These are phyloP conservation scores for Candida freyschussii DNA, from an alignment of 1,139 yeast genomes.

Conservation along the genomic window DNA sequence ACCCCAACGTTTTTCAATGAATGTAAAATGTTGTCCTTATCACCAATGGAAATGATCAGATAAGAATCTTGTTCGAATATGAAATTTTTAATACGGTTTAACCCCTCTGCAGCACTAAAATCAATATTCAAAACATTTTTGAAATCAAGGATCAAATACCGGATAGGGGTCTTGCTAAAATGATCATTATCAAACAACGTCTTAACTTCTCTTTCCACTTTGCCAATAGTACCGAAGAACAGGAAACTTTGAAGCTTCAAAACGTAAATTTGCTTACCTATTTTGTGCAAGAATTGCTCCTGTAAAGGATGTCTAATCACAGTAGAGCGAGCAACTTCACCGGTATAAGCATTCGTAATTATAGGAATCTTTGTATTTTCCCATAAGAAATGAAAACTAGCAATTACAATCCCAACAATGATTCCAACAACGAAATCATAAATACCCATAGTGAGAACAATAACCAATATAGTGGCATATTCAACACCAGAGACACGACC, in stretches of 20 bases:
- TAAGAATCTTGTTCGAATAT: slow-evolving; percentile 66
- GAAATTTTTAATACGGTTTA: slow-evolving; percentile 78
- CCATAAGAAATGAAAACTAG: slow-evolving; percentile 87
- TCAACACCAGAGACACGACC: slow-evolving; percentile 74
- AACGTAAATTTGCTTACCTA: slow-evolving; percentile 88
- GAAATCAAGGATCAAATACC: slow-evolving; percentile 80
- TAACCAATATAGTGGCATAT: slow-evolving; percentile 75
- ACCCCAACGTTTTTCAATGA: slow-evolving; percentile 51
- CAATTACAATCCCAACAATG: slow-evolving; percentile 81
- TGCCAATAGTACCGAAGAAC: slow-evolving; percentile 93
- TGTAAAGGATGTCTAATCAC: slow-evolving; percentile 90
- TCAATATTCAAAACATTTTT: slow-evolving; percentile 78
- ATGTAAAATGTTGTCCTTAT: slow-evolving; percentile 53
- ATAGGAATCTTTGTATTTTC: slow-evolving; percentile 87
- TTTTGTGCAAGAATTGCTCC: slow-evolving; percentile 75
- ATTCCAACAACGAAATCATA: slow-evolving; percentile 94
- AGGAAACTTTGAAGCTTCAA: slow-evolving; percentile 82
- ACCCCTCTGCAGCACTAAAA: slow-evolving; percentile 95
- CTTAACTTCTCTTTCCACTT: slow-evolving; percentile 74
- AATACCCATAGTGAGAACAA: slow-evolving; percentile 90
- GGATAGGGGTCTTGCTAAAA: slow-evolving; percentile 36
- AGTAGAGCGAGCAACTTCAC: slow-evolving; percentile 85
- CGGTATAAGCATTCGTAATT: slow-evolving; percentile 77
- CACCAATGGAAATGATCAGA: slow-evolving; percentile 75
- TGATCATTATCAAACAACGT: slow-evolving; percentile 57